These are phyloP conservation scores for Solanum verrucosum DNA, from an alignment of 257 asterid genomes.

Conservation along the genomic window DNA sequence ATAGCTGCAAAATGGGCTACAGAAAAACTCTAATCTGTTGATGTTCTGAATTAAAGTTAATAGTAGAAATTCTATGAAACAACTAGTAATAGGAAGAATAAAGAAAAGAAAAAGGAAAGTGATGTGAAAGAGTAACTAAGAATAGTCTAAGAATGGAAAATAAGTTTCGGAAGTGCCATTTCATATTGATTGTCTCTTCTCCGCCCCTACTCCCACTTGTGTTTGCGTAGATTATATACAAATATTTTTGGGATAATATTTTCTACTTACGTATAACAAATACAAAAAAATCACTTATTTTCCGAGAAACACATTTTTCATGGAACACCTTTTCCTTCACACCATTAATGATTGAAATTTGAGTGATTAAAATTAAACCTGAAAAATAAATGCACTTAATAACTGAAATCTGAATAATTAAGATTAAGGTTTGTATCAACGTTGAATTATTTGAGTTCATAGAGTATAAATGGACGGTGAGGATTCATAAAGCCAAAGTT, in stretches of 20 bases:
- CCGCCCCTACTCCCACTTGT: neutral
- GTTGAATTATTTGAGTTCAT: no score
- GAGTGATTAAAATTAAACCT: neutral
- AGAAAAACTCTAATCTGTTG: neutral
- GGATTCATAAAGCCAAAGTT: neutral
- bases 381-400: neutral
- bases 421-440: neutral
- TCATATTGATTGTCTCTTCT: neutral
- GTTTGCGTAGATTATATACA: neutral
- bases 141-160: neutral
- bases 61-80: constrained; percentile 11
- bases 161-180: neutral
- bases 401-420: no score
- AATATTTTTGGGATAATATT: neutral
- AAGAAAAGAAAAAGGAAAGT: neutral
- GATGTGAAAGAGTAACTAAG: neutral
- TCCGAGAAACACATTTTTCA: neutral
- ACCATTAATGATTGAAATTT: neutral
- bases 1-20: neutral
- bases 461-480: no score
- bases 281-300: no score
- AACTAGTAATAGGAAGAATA: neutral
- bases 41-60: neutral
- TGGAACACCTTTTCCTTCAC: neutral
- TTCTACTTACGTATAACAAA: neutral